Evolutionary conservation across 2,329 filamentous ascomycete species (phyloP).

Genomic region (Trichoderma sp.): DNA sequence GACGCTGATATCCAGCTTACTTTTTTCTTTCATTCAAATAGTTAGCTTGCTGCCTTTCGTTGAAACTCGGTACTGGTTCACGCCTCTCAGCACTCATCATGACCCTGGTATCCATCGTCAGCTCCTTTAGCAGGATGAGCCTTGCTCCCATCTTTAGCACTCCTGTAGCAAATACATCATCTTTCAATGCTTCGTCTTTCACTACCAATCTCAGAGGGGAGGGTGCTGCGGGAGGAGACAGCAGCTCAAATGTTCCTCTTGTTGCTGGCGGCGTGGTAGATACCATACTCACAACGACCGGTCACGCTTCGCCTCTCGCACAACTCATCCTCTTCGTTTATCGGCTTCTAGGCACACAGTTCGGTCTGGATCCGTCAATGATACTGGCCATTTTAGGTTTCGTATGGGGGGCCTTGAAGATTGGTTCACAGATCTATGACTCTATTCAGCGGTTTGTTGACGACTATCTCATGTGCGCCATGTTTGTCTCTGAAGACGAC

Average conservation of each 20-base stretch:
- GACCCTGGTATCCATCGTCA: conserved; percentile 29
- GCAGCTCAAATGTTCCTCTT: conserved; percentile 26
- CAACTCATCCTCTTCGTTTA: conserved; percentile 49
- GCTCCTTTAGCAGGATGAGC: conserved; percentile 34
- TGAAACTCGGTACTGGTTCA: not conserved
- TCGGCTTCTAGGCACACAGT: conserved; percentile 45
- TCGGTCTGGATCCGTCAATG: conserved; percentile 53
- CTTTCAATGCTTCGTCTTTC: conserved; percentile 27
- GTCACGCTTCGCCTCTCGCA: conserved; percentile 46
- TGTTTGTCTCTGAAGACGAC: conserved; percentile 58
- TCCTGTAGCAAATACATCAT: conserved; percentile 28
- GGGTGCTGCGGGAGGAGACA: not conserved
- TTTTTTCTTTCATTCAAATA: not conserved
- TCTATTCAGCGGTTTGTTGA: conserved; percentile 42
- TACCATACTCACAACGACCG: conserved; percentile 48
- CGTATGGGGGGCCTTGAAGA: conserved; percentile 49
- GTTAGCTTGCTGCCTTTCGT: not conserved
- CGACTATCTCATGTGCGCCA: conserved; percentile 52
- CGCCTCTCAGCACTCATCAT: not conserved
- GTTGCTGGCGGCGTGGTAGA: conserved; percentile 42
- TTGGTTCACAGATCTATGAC: conserved; percentile 40
- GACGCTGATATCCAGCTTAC: not conserved
- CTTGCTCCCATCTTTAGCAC: conserved; percentile 35
- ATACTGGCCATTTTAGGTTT: conserved; percentile 50
- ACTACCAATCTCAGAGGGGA: not conserved